Evolutionary conservation across 208 protist species (phyloP).

Genomic region (Crithidia bombi): DNA sequence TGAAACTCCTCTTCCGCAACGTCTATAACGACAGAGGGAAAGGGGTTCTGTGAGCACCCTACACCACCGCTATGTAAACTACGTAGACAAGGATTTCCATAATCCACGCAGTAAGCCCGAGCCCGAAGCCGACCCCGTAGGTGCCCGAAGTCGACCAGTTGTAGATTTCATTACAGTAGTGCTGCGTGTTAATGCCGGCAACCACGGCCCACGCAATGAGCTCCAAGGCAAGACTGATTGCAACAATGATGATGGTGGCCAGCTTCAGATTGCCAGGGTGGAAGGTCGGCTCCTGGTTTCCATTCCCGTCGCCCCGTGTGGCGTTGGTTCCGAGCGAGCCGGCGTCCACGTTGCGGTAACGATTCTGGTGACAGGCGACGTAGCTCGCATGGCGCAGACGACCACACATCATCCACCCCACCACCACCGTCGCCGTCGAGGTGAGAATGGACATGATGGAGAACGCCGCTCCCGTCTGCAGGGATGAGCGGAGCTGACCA

Average conservation of each 20-base stretch:
- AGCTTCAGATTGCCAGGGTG: constrained; percentile 50
- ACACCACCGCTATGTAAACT: constrained; percentile 43
- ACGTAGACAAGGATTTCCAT: constrained; percentile 40
- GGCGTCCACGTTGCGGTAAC: constrained; percentile 27
- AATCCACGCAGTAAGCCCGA: constrained; percentile 65
- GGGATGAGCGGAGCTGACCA: constrained; percentile 14
- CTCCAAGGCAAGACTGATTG: constrained; percentile 42
- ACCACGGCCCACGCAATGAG: constrained; percentile 73
- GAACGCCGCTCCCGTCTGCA: constrained; percentile 74
- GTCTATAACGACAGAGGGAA: too few species aligned
- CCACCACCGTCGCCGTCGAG: constrained; percentile 19
- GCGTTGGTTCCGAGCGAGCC: neutral
- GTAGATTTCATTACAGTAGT: constrained; percentile 46
- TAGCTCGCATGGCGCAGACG: constrained; percentile 32
- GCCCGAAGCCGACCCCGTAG: constrained; percentile 77
- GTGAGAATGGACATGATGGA: constrained; percentile 74
- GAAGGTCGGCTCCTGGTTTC: constrained; percentile 17
- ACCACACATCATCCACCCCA: constrained; percentile 55
- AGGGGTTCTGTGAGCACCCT: too few species aligned
- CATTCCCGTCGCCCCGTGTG: neutral
- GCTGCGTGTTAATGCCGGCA: constrained; percentile 33
- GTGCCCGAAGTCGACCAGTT: constrained; percentile 21
- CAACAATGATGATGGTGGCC: constrained; percentile 34
- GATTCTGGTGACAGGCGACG: constrained; percentile 5
- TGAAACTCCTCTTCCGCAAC: too few species aligned